These are phyloP conservation scores for Xylaria multiplex DNA, from an alignment of 2,329 filamentous ascomycete genomes.

Conservation along the genomic window DNA sequence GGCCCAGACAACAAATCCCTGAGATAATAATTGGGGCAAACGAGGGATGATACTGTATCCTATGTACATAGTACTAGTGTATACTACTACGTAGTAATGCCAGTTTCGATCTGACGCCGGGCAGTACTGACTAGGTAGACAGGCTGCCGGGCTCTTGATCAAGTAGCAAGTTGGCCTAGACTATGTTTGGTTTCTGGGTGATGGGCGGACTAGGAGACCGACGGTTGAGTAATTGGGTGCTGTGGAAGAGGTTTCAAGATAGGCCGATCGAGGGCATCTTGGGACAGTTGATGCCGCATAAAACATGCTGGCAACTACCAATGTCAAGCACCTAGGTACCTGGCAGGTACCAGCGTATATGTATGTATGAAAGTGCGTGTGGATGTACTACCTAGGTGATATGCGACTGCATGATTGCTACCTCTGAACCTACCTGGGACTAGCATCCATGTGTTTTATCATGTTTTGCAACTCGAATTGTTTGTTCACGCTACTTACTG, in stretches of 20 bases:
- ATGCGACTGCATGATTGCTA: no score
- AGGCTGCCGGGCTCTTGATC: no score
- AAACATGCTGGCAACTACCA: conserved; percentile 1
- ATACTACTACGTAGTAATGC: conserved; percentile 21
- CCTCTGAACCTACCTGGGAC: no score
- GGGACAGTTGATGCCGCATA: conserved; percentile 22
- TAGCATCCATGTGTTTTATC: no score
- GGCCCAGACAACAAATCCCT: conserved; percentile 14
- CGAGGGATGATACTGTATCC: background rate
- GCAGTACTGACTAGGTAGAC: background rate
- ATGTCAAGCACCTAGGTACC: background rate
- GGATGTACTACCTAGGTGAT: no score
- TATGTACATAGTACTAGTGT: no score
- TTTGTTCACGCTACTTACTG: no score
- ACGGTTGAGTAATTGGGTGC: conserved; percentile 11
- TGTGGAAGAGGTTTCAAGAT: conserved; percentile 44
- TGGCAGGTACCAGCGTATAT: background rate
- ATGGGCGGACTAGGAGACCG: background rate
- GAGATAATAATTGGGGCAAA: conserved; percentile 7
- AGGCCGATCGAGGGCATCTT: conserved; percentile 24
- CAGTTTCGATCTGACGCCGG: conserved; percentile 35
- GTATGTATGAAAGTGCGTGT: no score
- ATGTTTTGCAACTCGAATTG: no score
- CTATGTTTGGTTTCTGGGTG: background rate
- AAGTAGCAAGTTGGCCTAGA: background rate